phyloP scores from a whole-genome alignment of 306 rosid genomes.

The Carpinus fangiana region DNA sequence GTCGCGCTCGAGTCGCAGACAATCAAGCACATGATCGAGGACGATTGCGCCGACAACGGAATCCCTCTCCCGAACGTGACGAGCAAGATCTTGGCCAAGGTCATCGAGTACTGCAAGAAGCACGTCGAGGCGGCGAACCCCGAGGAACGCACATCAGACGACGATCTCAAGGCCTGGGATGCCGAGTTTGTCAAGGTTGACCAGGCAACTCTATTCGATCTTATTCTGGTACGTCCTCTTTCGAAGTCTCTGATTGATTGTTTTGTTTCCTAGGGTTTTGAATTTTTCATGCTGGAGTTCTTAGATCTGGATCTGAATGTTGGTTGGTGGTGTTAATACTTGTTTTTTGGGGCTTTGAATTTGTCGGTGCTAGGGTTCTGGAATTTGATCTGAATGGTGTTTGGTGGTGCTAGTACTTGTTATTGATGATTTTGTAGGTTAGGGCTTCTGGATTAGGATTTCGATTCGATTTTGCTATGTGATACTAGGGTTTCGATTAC shows the following conservation, averaged over 20 bases:
- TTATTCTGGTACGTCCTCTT: constrained; percentile 49
- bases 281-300: not conserved
- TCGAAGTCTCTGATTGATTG: no score
- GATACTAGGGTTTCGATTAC: not conserved
- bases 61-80: constrained; percentile 81
- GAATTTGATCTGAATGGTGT: not conserved
- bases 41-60: constrained; percentile 61
- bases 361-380: constrained; percentile 5
- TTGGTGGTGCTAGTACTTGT: no score
- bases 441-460: constrained; percentile 2
- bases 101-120: constrained; percentile 74
- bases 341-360: not conserved
- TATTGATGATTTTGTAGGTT: not conserved
- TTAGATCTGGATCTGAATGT: not conserved
- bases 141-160: constrained; percentile 54
- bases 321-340: no score
- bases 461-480: not conserved
- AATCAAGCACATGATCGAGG: constrained; percentile 75
- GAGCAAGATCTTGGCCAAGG: constrained; percentile 75
- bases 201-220: constrained; percentile 77
- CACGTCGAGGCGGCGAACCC: constrained; percentile 51
- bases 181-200: constrained; percentile 72
- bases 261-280: no score
- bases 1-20: constrained; percentile 82
- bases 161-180: constrained; percentile 67